Conservation (phyloP, 148 eudicot species). For the Rhododendron henanense region DNA sequence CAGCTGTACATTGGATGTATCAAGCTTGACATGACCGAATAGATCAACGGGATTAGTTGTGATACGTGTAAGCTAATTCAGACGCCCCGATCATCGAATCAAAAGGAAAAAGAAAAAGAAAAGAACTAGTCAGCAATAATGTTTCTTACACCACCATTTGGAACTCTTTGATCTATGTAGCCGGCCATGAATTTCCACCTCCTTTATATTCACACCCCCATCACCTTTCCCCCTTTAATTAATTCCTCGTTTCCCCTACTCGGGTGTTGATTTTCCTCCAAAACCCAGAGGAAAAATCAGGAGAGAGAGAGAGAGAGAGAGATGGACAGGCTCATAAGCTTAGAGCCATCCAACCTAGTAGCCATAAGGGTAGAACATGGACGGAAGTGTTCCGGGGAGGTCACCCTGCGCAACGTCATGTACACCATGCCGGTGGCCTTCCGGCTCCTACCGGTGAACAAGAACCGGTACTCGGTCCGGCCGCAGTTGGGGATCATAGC, state of each 20-base stretch:
- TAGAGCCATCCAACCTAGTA: conserved; percentile 46
- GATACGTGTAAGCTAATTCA: too few species aligned
- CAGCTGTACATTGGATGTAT: background rate
- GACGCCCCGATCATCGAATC: fast-evolving
- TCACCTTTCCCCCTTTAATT: background rate
- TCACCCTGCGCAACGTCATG: conserved; percentile 53
- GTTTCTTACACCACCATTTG: conserved; percentile 33
- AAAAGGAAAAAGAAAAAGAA: conserved; percentile 2
- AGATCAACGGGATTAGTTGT: background rate
- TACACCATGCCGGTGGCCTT: conserved; percentile 60
- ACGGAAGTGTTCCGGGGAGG: conserved; percentile 33
- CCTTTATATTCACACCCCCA: conserved; percentile 10
- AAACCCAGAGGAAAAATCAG: background rate
- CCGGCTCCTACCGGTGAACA: conserved; percentile 36
- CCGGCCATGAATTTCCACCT: conserved; percentile 23
- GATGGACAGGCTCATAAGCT: conserved; percentile 50
- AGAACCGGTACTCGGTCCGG: conserved; percentile 24
- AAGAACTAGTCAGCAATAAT: conserved; percentile 41
- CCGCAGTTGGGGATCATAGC: conserved; percentile 46
- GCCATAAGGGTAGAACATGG: conserved; percentile 40
- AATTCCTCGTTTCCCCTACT: conserved; percentile 5
- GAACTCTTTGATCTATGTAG: conserved; percentile 8
- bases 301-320: background rate
- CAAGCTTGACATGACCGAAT: conserved; percentile 8
- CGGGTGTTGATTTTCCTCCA: conserved; percentile 5